Base-by-base conservation (phyloP, 768 basidiomycete species). In the Cytidiella melzeri region DNA sequence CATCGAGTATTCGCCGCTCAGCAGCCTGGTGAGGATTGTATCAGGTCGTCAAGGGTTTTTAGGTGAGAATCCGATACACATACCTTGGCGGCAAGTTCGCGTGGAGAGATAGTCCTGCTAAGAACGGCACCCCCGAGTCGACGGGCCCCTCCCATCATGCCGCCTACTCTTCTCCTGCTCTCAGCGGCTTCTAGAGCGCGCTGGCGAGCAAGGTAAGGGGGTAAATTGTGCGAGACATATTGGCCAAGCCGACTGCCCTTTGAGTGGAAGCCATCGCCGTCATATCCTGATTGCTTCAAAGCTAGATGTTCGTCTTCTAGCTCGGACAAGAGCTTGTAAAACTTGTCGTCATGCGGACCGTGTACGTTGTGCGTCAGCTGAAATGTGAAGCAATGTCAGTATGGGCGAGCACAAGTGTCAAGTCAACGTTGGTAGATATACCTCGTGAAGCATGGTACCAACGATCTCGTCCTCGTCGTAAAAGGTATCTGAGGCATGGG, bases 371-470 rank as follows among this genome's bases (percentile, higher is more conserved):
- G 92, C 0, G 91, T 86, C 30, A 95, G 83, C 90, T 94, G 25
- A 10, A n/a, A n/a, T n/a, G n/a, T n/a, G n/a, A n/a, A n/a, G n/a
- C n/a, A n/a, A n/a, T n/a, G n/a, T n/a, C n/a, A n/a, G n/a, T n/a
- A n/a, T n/a, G n/a, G n/a, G n/a, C 30, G 5, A 38, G 5, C 19
- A 20, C 6, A n/a, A 27, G 28, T 15, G 24, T 37, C 18, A 11
- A 37, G 11, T 37, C 11, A 13, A 18, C 5, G 26, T 5, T n/a
- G n/a, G n/a, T n/a, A n/a, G n/a, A n/a, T 68, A 54, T 55, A 87
- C 90, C 74, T 96, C 92, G 61, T 95, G 93, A 13, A 96, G 74
- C 92, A 95, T 91, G 0, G 88, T 89, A 45, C 79, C 73, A 1
- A 95, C 71, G 3, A 96, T 70, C 12, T 85, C 77, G 45, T 87